Evolutionary conservation across 371 early-diverging fungal species (phyloP).

Genomic region (Syncephalis plumigaleata): DNA sequence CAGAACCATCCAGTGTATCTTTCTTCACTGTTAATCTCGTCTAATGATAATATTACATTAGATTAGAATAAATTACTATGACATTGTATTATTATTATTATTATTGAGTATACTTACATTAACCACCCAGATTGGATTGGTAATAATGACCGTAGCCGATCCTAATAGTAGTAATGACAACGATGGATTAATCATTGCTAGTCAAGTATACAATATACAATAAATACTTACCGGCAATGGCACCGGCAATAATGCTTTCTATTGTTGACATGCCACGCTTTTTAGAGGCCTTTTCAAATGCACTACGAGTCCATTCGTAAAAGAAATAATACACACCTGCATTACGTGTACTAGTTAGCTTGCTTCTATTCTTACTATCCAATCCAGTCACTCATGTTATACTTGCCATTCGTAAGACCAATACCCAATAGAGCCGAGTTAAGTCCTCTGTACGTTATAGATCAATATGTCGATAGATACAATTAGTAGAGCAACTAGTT

Average conservation of each 20-base stretch:
- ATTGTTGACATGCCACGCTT: conserved; percentile 47
- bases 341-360: not conserved
- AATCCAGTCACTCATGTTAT: conserved; percentile 2
- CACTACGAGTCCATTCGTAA: conserved; percentile 78
- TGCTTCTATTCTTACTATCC: not conserved
- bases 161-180: conserved; percentile 12
- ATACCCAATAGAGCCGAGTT: conserved; percentile 91
- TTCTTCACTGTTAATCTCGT: conserved; percentile 47
- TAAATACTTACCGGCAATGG: conserved; percentile 51
- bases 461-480: not conserved
- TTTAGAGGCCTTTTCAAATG: conserved; percentile 50
- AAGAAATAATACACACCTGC: conserved; percentile 79
- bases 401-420: conserved; percentile 77
- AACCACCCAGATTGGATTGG: conserved; percentile 96
- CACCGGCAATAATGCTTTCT: conserved; percentile 83
- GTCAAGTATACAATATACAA: not conserved
- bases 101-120: conserved; percentile 37
- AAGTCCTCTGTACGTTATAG: conserved; percentile 47
- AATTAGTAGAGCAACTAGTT: not conserved
- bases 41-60: too few relatives aligned
- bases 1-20: conserved; percentile 20
- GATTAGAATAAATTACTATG: not conserved
- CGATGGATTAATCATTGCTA: not conserved
- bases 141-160: conserved; percentile 65
- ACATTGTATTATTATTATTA: not conserved